Evolutionary conservation across 352 stramenopile species (phyloP).

Genomic region (Blastocystis sp.): DNA sequence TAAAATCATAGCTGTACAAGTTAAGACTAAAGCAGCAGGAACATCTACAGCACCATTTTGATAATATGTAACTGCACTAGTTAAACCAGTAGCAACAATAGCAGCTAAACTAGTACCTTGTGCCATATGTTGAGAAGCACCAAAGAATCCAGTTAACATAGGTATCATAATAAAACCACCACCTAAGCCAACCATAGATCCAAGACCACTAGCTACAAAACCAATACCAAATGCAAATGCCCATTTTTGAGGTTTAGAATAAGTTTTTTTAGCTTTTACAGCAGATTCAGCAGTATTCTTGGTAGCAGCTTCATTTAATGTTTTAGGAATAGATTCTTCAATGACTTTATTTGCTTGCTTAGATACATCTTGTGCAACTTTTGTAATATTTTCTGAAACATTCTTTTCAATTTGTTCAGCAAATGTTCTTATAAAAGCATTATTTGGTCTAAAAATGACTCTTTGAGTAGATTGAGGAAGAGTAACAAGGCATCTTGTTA

Average conservation of each 20-base stretch:
- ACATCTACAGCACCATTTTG: constrained; percentile 39
- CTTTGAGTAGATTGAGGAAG: too few relatives aligned
- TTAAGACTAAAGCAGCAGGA: constrained; percentile 34
- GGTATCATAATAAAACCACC: constrained; percentile 44
- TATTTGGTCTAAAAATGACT: too few relatives aligned
- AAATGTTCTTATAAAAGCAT: too few relatives aligned
- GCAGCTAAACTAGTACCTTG: constrained; percentile 41
- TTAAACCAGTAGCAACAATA: constrained; percentile 39
- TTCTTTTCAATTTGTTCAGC: too few relatives aligned
- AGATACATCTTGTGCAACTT: not conserved
- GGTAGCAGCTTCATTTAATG: not conserved
- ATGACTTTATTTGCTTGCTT: not conserved
- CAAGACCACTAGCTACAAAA: constrained; percentile 29
- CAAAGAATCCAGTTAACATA: constrained; percentile 34
- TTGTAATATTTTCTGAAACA: too few relatives aligned
- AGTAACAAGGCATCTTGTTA: too few relatives aligned
- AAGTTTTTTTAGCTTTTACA: too few relatives aligned
- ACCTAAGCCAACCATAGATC: constrained; percentile 41
- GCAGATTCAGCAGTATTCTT: too few relatives aligned
- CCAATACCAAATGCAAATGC: constrained; percentile 26
- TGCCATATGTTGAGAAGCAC: constrained; percentile 40
- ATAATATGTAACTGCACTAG: constrained; percentile 31
- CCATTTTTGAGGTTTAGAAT: too few relatives aligned
- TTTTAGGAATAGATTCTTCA: not conserved
- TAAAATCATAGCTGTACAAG: constrained; percentile 38